These are phyloP conservation scores for Cladorrhinum sp. DNA, from an alignment of 2,329 filamentous ascomycete genomes.

Conservation along the genomic window DNA sequence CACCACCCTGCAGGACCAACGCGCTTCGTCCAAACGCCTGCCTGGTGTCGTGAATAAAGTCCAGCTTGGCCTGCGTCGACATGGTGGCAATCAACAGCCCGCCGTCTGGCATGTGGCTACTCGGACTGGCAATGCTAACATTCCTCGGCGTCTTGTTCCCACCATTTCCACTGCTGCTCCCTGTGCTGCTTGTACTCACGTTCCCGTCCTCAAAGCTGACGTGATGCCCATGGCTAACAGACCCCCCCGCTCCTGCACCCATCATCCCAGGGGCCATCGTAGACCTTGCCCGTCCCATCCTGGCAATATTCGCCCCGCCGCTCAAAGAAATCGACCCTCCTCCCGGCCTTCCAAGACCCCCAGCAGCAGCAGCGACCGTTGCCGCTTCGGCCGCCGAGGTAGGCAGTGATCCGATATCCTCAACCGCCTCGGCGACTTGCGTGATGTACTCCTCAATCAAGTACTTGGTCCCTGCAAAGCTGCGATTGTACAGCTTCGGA, in stretches of 20 bases:
- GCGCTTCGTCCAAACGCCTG: slow-evolving; percentile 86
- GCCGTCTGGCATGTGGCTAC: neutral
- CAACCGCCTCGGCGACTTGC: slow-evolving; percentile 75
- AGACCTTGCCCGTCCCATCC: neutral
- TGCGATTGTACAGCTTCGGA: slow-evolving; percentile 75
- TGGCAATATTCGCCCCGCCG: neutral
- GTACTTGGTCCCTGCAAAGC: slow-evolving; percentile 84
- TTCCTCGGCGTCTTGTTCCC: neutral
- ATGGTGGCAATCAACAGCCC: slow-evolving; percentile 17
- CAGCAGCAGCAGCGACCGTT: neutral
- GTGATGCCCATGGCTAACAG: neutral
- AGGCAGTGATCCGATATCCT: slow-evolving; percentile 68
- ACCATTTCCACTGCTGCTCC: neutral
- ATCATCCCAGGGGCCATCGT: neutral
- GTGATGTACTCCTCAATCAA: slow-evolving; percentile 89
- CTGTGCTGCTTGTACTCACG: neutral
- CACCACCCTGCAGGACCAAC: slow-evolving; percentile 82
- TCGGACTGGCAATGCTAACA: slow-evolving; percentile 1
- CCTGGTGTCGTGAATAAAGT: slow-evolving; percentile 81
- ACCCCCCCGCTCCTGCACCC: neutral
- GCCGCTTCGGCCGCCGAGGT: slow-evolving; percentile 40
- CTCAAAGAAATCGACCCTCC: neutral
- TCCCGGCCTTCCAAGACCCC: neutral
- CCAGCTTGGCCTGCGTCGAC: slow-evolving; percentile 57
- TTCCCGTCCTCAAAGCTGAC: slow-evolving; percentile 7